phyloP scores from a whole-genome alignment of 2,329 filamentous ascomycete genomes.

The Verticillium albo-atrum region DNA sequence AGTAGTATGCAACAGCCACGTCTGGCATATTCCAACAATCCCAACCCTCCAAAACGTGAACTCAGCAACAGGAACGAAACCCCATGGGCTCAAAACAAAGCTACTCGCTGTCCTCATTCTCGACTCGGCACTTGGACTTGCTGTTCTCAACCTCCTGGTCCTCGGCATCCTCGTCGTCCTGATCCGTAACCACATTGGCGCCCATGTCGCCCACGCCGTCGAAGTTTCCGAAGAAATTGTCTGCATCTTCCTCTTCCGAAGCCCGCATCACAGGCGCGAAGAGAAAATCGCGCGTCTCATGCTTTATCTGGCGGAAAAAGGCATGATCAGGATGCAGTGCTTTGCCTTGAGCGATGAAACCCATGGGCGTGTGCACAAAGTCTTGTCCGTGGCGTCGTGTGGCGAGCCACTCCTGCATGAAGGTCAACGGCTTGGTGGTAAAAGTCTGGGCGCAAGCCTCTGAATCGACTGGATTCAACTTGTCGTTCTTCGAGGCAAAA shows the following conservation, averaged over 20 bases:
- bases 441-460: too few species aligned
- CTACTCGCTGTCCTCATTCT: neutral
- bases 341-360: constrained; percentile 49
- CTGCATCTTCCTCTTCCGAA: neutral
- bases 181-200: constrained; percentile 5
- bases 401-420: constrained; percentile 54
- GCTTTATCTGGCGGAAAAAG: constrained; percentile 38
- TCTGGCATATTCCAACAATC: too few species aligned
- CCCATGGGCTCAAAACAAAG: too few species aligned
- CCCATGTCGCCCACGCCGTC: constrained; percentile 3
- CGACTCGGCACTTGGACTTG: constrained; percentile 7
- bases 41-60: too few species aligned
- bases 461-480: too few species aligned
- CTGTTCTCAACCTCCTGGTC: constrained; percentile 8
- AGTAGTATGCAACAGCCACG: too few species aligned
- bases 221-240: neutral
- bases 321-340: constrained; percentile 39
- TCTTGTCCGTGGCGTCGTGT: constrained; percentile 51
- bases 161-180: constrained; percentile 6
- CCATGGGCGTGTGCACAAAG: constrained; percentile 55
- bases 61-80: too few species aligned
- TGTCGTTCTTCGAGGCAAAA: too few species aligned
- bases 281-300: constrained; percentile 8
- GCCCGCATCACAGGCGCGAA: neutral
- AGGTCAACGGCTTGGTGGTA: constrained; percentile 32